These are phyloP conservation scores for Amauroascus verrucosus DNA, from an alignment of 2,329 filamentous ascomycete genomes.

Conservation along the genomic window DNA sequence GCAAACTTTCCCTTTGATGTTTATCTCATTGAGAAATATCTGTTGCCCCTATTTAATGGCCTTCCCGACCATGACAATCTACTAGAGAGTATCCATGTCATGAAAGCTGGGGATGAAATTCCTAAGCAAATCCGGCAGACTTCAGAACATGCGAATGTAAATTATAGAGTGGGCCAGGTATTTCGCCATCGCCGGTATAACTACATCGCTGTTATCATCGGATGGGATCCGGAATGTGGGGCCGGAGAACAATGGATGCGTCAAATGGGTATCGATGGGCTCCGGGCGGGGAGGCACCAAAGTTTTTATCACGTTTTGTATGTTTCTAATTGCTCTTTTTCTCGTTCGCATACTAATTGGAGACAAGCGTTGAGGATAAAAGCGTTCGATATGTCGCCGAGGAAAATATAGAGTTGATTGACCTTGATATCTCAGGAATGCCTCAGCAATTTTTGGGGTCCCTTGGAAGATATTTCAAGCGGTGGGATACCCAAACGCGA, in stretches of 20 bases:
- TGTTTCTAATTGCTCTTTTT: slow-evolving; percentile 34
- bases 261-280: slow-evolving; percentile 52
- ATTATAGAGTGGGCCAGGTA: slow-evolving; percentile 67
- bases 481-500: slow-evolving; percentile 59
- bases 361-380: slow-evolving; percentile 52
- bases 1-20: slow-evolving; percentile 61
- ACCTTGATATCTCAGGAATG: slow-evolving; percentile 43
- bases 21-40: slow-evolving; percentile 57
- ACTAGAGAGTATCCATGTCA: slow-evolving; percentile 44
- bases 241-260: slow-evolving; percentile 53
- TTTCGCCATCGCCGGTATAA: slow-evolving; percentile 72
- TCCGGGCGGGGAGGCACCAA: slow-evolving; percentile 52
- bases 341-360: slow-evolving; percentile 6
- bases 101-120: slow-evolving; percentile 48
- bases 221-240: slow-evolving; percentile 62
- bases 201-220: slow-evolving; percentile 72
- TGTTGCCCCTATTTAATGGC: slow-evolving; percentile 50
- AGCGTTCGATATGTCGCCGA: slow-evolving; percentile 66
- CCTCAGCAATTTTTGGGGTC: slow-evolving; percentile 47
- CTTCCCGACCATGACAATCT: slow-evolving; percentile 46
- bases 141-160: slow-evolving; percentile 39
- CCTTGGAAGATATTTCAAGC: slow-evolving; percentile 79
- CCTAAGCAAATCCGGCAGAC: slow-evolving; percentile 39
- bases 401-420: slow-evolving; percentile 63
- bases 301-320: slow-evolving; percentile 82